Conservation (phyloP, 768 basidiomycete species). For the Podaxis sp. region DNA sequence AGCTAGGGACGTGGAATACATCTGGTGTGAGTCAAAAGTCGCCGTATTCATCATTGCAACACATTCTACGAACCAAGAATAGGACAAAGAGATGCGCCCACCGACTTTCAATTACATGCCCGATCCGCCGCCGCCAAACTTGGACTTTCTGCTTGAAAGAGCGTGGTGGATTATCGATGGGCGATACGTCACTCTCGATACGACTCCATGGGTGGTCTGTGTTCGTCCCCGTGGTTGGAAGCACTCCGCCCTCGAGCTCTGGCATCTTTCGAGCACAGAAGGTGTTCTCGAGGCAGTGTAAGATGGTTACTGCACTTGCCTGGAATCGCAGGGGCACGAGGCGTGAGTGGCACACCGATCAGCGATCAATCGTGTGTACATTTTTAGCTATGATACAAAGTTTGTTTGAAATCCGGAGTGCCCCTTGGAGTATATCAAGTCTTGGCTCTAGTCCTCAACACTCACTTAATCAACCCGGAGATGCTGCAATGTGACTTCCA, state of each 20-base stretch:
- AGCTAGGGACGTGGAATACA: conserved; percentile 33
- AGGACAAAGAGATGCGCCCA: conserved; percentile 39
- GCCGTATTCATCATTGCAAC: neutral
- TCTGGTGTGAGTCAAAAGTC: neutral
- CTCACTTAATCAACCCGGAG: neutral
- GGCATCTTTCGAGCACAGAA: conserved; percentile 25
- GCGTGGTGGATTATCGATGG: conserved; percentile 19
- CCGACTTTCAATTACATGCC: conserved; percentile 55
- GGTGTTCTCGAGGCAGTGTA: neutral
- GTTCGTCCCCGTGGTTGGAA: conserved; percentile 20
- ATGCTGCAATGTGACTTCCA: neutral
- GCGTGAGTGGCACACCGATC: neutral
- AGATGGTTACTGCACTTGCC: neutral
- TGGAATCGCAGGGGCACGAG: neutral
- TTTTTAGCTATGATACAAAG: neutral
- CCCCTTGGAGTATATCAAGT: neutral
- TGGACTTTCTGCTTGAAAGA: neutral
- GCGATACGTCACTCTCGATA: neutral
- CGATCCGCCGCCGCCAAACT: neutral
- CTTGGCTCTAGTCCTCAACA: neutral
- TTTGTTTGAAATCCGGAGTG: neutral
- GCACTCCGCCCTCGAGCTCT: conserved; percentile 43
- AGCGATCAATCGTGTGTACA: neutral
- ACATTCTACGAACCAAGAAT: conserved; percentile 11
- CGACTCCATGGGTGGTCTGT: conserved; percentile 5